These are phyloP conservation scores for Rhododendron mucronatum DNA, from an alignment of 148 eudicot genomes.

Conservation along the genomic window DNA sequence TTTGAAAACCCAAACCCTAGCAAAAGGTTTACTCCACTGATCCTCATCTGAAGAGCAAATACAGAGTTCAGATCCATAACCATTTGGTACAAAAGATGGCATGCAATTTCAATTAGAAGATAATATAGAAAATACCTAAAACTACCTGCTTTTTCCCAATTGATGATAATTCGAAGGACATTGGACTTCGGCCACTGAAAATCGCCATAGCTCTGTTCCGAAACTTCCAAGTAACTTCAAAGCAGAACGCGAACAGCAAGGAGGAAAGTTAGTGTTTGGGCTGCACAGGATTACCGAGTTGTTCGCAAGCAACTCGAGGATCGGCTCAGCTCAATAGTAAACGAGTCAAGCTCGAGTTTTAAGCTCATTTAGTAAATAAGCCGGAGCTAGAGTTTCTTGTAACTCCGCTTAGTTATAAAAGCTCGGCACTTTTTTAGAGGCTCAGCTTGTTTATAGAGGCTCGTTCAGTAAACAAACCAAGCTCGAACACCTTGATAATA, in stretches of 20 bases:
- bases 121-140: neutral
- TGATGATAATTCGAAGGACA: neutral
- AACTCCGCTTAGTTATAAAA: neutral
- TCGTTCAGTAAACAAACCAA: neutral
- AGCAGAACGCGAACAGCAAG: neutral
- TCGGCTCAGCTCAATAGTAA: too few relatives aligned
- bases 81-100: neutral
- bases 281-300: neutral
- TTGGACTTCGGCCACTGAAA: conserved; percentile 2
- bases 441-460: neutral
- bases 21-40: neutral
- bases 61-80: neutral
- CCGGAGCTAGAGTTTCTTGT: too few relatives aligned
- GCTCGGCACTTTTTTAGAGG: neutral
- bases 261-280: neutral
- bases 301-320: neutral
- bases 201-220: neutral
- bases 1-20: conserved; percentile 3
- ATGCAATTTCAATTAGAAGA: neutral
- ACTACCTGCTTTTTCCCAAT: conserved; percentile 13
- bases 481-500: neutral
- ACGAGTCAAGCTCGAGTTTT: neutral
- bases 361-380: neutral
- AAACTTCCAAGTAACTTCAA: neutral
- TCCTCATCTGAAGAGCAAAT: conserved; percentile 1